phyloP scores from a whole-genome alignment of 495 filamentous ascomycete species.

The Evansstolkia leycettana region DNA sequence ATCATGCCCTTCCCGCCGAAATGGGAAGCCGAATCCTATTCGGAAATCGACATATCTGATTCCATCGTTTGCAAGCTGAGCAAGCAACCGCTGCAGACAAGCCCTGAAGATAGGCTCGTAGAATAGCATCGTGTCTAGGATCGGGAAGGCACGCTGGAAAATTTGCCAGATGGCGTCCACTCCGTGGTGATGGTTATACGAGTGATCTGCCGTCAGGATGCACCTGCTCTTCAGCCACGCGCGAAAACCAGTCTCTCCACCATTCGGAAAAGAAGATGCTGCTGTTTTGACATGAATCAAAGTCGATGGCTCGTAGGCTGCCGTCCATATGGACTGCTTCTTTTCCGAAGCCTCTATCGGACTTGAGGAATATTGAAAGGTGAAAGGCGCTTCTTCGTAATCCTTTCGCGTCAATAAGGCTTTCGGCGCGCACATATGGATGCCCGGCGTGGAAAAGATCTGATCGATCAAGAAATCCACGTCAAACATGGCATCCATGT shows the following conservation, averaged over 20 bases:
- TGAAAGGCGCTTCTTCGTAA: slow-evolving; percentile 27
- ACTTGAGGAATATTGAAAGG: slow-evolving; percentile 39
- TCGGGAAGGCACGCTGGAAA: slow-evolving; percentile 56
- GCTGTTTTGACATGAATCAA: slow-evolving; percentile 49
- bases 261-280: slow-evolving; percentile 60
- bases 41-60: slow-evolving; percentile 68
- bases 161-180: slow-evolving; percentile 68
- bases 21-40: slow-evolving; percentile 48
- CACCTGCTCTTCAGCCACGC: slow-evolving; percentile 67
- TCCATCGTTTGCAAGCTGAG: slow-evolving; percentile 59
- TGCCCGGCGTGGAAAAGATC: slow-evolving; percentile 59
- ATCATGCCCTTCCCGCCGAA: slow-evolving; percentile 45
- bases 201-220: slow-evolving; percentile 56
- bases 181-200: slow-evolving; percentile 69
- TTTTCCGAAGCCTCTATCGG: slow-evolving; percentile 5
- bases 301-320: slow-evolving; percentile 41
- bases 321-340: slow-evolving; percentile 45
- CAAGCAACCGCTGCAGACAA: slow-evolving; percentile 57
- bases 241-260: slow-evolving; percentile 58
- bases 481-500: slow-evolving; percentile 84
- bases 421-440: slow-evolving; percentile 49
- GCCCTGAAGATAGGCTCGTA: slow-evolving; percentile 86
- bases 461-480: slow-evolving; percentile 62
- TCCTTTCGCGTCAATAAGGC: slow-evolving; percentile 37
- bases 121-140: slow-evolving; percentile 60